These are phyloP conservation scores for Leccinum variicolor DNA, from an alignment of 768 basidiomycete genomes.

Conservation along the genomic window DNA sequence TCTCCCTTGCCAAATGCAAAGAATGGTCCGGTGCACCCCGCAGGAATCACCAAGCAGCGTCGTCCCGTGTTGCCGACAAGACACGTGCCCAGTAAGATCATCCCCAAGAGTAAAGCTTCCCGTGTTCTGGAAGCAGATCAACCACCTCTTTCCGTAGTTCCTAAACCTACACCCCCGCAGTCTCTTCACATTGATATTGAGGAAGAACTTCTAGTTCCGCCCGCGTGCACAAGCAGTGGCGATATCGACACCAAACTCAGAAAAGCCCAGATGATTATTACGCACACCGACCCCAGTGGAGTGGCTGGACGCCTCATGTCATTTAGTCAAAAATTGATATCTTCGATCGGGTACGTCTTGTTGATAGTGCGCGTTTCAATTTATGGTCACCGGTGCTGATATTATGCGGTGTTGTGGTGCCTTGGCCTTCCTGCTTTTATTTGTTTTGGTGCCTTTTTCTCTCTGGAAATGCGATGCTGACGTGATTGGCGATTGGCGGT, in stretches of 20 bases:
- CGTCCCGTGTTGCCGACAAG: slow-evolving; percentile 4
- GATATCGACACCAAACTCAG: slow-evolving; percentile 30
- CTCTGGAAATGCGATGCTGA: slow-evolving; percentile 17
- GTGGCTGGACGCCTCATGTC: slow-evolving; percentile 48
- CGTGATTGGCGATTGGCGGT: slow-evolving; percentile 24
- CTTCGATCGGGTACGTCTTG: slow-evolving; percentile 43
- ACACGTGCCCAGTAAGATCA: slow-evolving; percentile 20
- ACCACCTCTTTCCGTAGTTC: slow-evolving; percentile 6
- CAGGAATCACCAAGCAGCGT: slow-evolving; percentile 18
- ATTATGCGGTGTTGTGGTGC: slow-evolving; percentile 22
- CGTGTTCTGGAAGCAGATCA: slow-evolving; percentile 11
- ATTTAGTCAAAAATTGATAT: slow-evolving; percentile 45
- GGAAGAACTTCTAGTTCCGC: slow-evolving; percentile 12
- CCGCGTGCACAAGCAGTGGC: slow-evolving; percentile 18
- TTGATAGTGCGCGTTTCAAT: slow-evolving; percentile 13
- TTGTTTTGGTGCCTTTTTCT: slow-evolving; percentile 14
- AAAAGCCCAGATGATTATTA: slow-evolving; percentile 5
- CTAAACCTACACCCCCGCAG: slow-evolving; percentile 12
- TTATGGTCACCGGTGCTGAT: slow-evolving; percentile 23
- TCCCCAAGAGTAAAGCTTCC: slow-evolving; percentile 9
- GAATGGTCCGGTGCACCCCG: slow-evolving; percentile 10
- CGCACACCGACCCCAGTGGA: slow-evolving; percentile 26
- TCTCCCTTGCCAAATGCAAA: slow-evolving; percentile 1
- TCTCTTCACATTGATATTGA: slow-evolving; percentile 12
- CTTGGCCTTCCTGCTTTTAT: slow-evolving; percentile 14